phyloP scores from a whole-genome alignment of 2,329 filamentous ascomycete genomes.

The Claviceps quebecensis region DNA sequence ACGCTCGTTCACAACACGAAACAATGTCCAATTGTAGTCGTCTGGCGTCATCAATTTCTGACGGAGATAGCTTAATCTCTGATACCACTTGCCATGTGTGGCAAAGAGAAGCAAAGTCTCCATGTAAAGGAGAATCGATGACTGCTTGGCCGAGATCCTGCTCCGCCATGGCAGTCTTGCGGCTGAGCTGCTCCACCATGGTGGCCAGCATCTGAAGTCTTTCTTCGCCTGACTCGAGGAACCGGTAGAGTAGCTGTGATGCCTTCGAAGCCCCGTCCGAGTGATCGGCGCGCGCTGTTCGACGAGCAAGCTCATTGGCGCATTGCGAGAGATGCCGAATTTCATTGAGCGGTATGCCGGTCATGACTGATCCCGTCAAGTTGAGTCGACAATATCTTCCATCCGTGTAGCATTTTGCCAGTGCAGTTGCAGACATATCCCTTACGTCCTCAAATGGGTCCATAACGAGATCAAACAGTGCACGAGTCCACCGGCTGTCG shows the following conservation, averaged over 20 bases:
- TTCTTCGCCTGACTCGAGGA: constrained; percentile 29
- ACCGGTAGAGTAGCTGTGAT: constrained; percentile 54
- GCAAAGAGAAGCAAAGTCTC: constrained; percentile 52
- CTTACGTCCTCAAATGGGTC: constrained; percentile 92
- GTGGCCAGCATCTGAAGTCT: constrained; percentile 38
- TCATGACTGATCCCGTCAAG: constrained; percentile 8
- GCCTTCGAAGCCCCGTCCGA: constrained; percentile 78
- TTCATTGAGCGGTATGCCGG: constrained; percentile 14
- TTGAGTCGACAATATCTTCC: constrained; percentile 17
- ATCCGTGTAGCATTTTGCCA: constrained; percentile 34
- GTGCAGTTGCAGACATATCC: constrained; percentile 35
- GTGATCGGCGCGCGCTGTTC: constrained; percentile 75
- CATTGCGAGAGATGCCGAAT: constrained; percentile 34
- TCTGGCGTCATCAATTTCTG: constrained; percentile 22
- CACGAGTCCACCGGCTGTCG: constrained; percentile 40
- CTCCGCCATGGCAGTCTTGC: constrained; percentile 49
- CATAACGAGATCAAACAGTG: constrained; percentile 65
- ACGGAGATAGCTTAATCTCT: constrained; percentile 23
- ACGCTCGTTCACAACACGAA: constrained; percentile 51
- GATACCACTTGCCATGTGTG: constrained; percentile 40
- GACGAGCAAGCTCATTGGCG: constrained; percentile 45
- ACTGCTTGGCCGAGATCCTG: constrained; percentile 53
- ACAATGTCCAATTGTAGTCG: constrained; percentile 42
- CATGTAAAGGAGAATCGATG: constrained; percentile 52
- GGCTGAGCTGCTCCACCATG: constrained; percentile 48